Evolutionary conservation across 2,329 filamentous ascomycete species (phyloP).

Genomic region (Alternaria ventricosa): DNA sequence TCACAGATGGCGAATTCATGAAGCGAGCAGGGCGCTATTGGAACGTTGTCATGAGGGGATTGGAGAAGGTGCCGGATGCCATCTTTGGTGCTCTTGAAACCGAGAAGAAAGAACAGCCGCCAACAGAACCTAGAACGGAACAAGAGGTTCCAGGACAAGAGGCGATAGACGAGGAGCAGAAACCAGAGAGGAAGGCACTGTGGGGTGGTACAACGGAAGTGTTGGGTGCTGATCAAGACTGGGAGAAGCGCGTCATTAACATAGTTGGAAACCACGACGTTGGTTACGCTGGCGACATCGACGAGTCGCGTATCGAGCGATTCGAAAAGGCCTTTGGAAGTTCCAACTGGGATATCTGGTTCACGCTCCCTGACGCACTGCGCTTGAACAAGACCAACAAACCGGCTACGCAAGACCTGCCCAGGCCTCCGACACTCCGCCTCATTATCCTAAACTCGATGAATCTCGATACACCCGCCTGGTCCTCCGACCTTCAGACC

Average conservation of each 20-base stretch:
- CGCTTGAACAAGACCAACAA: slow-evolving; percentile 3
- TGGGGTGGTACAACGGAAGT: slow-evolving; percentile 45
- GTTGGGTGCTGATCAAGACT: slow-evolving; percentile 59
- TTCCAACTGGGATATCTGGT: slow-evolving; percentile 86
- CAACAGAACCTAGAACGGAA: background rate
- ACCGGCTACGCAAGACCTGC: background rate
- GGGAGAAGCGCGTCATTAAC: slow-evolving; percentile 83
- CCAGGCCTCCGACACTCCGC: slow-evolving; percentile 70
- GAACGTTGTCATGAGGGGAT: slow-evolving; percentile 76
- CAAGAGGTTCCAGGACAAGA: slow-evolving; percentile 27
- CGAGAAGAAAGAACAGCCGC: background rate
- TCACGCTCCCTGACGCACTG: slow-evolving; percentile 52
- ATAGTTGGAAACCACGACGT: slow-evolving; percentile 96
- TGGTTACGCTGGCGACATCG: slow-evolving; percentile 92
- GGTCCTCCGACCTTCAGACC: slow-evolving; percentile 70
- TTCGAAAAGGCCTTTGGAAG: slow-evolving; percentile 88
- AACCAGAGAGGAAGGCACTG: slow-evolving; percentile 18
- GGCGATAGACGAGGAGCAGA: slow-evolving; percentile 17
- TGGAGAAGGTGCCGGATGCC: slow-evolving; percentile 63
- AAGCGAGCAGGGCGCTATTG: slow-evolving; percentile 77
- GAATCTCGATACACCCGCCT: slow-evolving; percentile 86
- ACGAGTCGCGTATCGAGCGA: slow-evolving; percentile 72
- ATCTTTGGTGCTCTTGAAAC: slow-evolving; percentile 23
- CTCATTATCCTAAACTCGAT: slow-evolving; percentile 89
- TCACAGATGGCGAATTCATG: slow-evolving; percentile 83